Evolutionary conservation across 805 yeast species (phyloP).

Genomic region (Suhomyces sp.): DNA sequence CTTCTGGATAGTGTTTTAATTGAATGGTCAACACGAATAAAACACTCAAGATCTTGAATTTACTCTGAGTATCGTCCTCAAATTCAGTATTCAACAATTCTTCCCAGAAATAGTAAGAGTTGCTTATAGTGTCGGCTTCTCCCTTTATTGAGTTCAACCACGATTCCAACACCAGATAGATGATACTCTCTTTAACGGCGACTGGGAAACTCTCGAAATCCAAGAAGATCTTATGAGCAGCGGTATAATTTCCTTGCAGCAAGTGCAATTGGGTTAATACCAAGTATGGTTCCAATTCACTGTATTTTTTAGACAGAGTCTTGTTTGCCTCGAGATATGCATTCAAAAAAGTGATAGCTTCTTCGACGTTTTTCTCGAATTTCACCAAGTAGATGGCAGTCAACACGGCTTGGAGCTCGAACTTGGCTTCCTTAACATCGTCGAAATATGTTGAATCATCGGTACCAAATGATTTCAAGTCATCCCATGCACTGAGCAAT

Average conservation of each 20-base stretch:
- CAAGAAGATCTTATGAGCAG: conserved; percentile 33
- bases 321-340: conserved; percentile 25
- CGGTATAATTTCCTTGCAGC: conserved; percentile 34
- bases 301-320: conserved; percentile 20
- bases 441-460: conserved; percentile 45
- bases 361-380: conserved; percentile 35
- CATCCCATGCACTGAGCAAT: conserved; percentile 43
- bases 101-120: conserved; percentile 65
- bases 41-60: conserved; percentile 45
- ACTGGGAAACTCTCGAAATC: conserved; percentile 35
- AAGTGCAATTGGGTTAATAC: conserved; percentile 41
- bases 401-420: conserved; percentile 43
- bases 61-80: conserved; percentile 36
- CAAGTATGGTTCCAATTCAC: conserved; percentile 43
- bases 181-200: conserved; percentile 58
- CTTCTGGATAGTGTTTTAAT: conserved; percentile 79
- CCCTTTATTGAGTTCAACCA: conserved; percentile 50
- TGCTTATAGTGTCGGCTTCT: conserved; percentile 40
- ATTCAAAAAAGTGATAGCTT: conserved; percentile 33
- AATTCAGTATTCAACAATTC: conserved; percentile 63
- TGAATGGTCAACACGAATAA: conserved; percentile 76
- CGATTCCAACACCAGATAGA: conserved; percentile 76
- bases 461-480: conserved; percentile 42
- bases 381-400: conserved; percentile 39
- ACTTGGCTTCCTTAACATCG: conserved; percentile 32